Base-by-base conservation (phyloP, 192 early-diverging fungal species). In the Gigaspora rosea region DNA sequence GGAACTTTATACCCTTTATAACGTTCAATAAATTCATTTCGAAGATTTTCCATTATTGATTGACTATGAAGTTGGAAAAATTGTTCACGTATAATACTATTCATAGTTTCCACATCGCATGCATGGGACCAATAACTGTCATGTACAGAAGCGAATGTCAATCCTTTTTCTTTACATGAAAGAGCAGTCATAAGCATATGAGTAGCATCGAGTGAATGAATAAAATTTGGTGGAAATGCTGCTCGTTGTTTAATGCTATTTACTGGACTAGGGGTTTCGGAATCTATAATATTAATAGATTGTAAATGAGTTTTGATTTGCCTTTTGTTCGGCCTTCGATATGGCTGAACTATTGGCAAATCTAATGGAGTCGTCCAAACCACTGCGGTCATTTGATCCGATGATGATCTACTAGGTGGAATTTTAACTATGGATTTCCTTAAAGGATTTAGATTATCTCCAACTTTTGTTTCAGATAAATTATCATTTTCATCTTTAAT, bases 121-220 rank as follows among this genome's bases (percentile, higher is more conserved):
- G 97, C 94, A 78, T 99, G 97, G 0, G 96, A 96, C 97, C 97
- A 99, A 82, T 96, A 99, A 71, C 94, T 95, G 83, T 99, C 97
- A 83, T 99, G 97, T 18, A 99, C 97, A 6, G 96, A 91, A 0
- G 97, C 95, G 88, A 97, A 99, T 11, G 91, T 86, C 73, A 99
- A 80, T 4, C 90, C 91, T 20, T 86, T 88, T 50, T 85, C 80
- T 58, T 94, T 88, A 86, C 96, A 97, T 72, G 88, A 89, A 36
- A 95, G 86, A 35, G 97, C 95, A 18, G 95, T 94, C 82, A 97
- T 88, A 76, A 96, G 87, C 97, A 99, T 99, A 79, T 99, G 97
- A 27, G 95, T 91, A 1, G 97, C 97, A 82, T 99, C 97, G 33
- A 99, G 86, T 5, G 95, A 97, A 83, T 99, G 97, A 80, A 99